Base-by-base conservation (phyloP, 2,329 filamentous ascomycete species). In the Hymenoscyphus repandus region DNA sequence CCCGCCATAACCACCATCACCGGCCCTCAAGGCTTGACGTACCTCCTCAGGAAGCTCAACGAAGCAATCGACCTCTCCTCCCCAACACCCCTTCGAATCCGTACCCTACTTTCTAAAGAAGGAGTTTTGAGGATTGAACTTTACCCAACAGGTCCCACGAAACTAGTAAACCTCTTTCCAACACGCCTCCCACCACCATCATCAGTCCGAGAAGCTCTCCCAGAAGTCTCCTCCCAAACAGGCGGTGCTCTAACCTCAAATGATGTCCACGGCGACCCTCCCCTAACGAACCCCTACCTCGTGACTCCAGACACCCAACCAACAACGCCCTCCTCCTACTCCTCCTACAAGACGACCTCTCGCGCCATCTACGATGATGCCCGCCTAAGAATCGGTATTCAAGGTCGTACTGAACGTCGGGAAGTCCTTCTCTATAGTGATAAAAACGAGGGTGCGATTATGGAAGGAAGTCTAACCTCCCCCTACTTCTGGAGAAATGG, bases 401-500 rank as follows among this genome's bases (percentile, higher is more conserved):
- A 55, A 39, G 69, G 67, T 7, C 63, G 58, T 49, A 43, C 69
- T 0, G 76, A 79, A 34, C 66, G 70, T 37, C 76, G 78, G 46
- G 92, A 97, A 66, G 88, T 96, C 4, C 72, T 97, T 17, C 69
- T 96, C 2, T 76, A 87, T 56, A 90, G 88, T 61, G 64, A 64
- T 0, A 57, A 67, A 6, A 72, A 79, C 27, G 76, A 76, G 1
- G 78, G 22, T 7, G 22, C 84, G 44, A 70, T 96, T 33, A 95
- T 95, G 79, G 92, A 97, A 68, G 90, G 89, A 7, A 91, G 86
- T 54, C 78, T 87, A 13, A 91, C 87, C 0, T 95, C 86, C 0
- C 82, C 88, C 0, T 96, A 92, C 67, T 87, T 96, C 58, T 88
- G 79, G 74, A 81, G 88, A 40, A 67, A 74, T 4, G 82, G 79